Conservation (phyloP, 441 rosid species). For the Corymbia citriodora region DNA sequence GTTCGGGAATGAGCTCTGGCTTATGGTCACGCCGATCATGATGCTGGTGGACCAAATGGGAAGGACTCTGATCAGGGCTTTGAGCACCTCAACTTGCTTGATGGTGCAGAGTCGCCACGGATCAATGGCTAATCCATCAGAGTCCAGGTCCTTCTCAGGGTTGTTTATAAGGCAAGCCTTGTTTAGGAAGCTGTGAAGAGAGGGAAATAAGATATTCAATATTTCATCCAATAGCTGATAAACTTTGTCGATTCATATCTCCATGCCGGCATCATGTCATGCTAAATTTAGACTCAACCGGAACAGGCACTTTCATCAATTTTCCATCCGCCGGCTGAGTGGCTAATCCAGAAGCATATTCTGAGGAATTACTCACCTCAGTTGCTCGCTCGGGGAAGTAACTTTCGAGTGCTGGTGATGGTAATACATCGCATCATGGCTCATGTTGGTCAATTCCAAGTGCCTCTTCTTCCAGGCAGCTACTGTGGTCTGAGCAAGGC, state of each 20-base stretch:
- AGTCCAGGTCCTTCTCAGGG: conserved; percentile 19
- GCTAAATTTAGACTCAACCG: not conserved
- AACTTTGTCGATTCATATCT: not conserved
- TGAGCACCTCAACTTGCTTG: conserved; percentile 37
- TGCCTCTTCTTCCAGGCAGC: conserved; percentile 26
- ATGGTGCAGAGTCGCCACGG: conserved; percentile 32
- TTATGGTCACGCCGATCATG: conserved; percentile 29
- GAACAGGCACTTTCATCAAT: not conserved
- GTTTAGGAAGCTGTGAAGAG: conserved; percentile 29
- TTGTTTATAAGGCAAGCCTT: conserved; percentile 28
- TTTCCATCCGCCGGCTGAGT: not conserved
- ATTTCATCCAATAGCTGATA: not conserved
- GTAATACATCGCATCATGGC: conserved; percentile 15
- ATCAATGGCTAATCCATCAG: conserved; percentile 12
- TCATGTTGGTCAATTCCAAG: not conserved
- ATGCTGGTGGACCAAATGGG: conserved; percentile 50
- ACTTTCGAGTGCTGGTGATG: conserved; percentile 24
- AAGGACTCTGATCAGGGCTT: conserved; percentile 38
- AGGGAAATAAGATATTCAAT: not conserved
- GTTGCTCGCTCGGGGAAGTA: conserved; percentile 31
- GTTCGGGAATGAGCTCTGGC: conserved; percentile 35
- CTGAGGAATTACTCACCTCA: conserved; percentile 37
- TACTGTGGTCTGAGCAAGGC: conserved; percentile 23
- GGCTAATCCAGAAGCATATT: not conserved
- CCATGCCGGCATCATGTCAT: not conserved